A percentile compares a stretch with the other conserved stretches of the same genome.
These are phyloP conservation scores for Avicennia marina DNA, from an alignment of 257 asterid genomes.

Conservation along the genomic window DNA sequence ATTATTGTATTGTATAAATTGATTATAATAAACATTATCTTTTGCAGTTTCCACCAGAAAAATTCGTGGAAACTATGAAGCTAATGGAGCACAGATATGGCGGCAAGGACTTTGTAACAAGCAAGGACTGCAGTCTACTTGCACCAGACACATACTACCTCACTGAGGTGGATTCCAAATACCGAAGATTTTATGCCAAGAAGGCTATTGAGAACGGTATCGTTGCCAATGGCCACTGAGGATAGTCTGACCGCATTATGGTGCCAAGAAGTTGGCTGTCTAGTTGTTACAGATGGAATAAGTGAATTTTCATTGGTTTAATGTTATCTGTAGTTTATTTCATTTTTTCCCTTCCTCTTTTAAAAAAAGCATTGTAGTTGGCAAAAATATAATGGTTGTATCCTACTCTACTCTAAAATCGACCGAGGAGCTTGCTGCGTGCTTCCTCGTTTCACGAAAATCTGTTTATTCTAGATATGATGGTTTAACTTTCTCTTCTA, in stretches of 20 bases:
- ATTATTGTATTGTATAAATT: too few relatives aligned
- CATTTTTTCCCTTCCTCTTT: neutral
- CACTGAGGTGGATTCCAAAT: slow-evolving; percentile 88
- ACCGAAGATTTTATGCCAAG: slow-evolving; percentile 77
- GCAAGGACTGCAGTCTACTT: slow-evolving; percentile 80
- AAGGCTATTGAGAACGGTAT: slow-evolving; percentile 54
- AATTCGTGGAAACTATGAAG: slow-evolving; percentile 77
- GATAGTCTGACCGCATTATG: slow-evolving; percentile 4
- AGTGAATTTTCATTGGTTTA: slow-evolving; percentile 25
- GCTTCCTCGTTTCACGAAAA: neutral
- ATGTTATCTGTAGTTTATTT: slow-evolving; percentile 17
- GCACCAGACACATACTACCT: slow-evolving; percentile 84
- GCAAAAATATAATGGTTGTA: slow-evolving; percentile 13
- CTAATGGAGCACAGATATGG: slow-evolving; percentile 98
- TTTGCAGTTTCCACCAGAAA: slow-evolving; percentile 73
- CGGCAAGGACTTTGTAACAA: slow-evolving; percentile 72
- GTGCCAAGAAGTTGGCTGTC: slow-evolving; percentile 21
- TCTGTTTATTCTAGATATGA: neutral
- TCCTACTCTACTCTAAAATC: slow-evolving; percentile 19
- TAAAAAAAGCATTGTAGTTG: slow-evolving; percentile 12
- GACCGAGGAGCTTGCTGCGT: neutral
- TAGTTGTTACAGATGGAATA: slow-evolving; percentile 27
- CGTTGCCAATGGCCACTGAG: slow-evolving; percentile 71
- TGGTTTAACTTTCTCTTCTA: neutral
- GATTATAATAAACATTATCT: too few relatives aligned